These are phyloP conservation scores for Heritiera fomes DNA, from an alignment of 345 rosid species.

Conservation along the genomic window DNA sequence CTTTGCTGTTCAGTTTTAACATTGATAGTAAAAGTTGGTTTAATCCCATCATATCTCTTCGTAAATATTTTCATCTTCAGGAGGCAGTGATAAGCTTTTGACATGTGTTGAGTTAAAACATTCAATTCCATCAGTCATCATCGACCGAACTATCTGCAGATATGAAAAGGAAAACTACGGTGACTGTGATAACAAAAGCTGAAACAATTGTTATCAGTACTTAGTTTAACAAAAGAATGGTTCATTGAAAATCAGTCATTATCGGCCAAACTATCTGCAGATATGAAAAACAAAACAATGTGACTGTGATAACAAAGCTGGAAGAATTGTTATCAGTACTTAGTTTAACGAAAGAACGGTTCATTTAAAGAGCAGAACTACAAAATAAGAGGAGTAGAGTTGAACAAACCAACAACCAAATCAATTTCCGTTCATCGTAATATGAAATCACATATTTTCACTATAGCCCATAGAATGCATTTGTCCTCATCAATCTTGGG, in stretches of 20 bases:
- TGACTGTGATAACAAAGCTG: neutral
- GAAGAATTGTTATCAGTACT: neutral
- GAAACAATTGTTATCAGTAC: neutral
- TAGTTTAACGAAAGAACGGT: neutral
- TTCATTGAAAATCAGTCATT: neutral
- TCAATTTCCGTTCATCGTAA: neutral
- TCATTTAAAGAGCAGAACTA: neutral
- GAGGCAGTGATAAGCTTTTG: constrained; percentile 36
- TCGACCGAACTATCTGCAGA: constrained; percentile 59
- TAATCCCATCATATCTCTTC: constrained; percentile 44
- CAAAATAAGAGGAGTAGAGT: neutral
- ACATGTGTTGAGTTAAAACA: constrained; percentile 37
- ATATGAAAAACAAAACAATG: neutral
- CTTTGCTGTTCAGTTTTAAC: neutral
- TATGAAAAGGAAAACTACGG: neutral
- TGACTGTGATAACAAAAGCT: neutral
- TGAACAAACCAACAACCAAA: neutral
- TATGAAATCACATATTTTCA: neutral
- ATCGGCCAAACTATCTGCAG: too few species aligned
- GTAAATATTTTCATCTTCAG: constrained; percentile 41
- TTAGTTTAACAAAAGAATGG: neutral
- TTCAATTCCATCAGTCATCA: constrained; percentile 59
- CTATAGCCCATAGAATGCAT: too few species aligned
- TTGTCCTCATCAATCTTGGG: neutral
- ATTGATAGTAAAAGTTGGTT: neutral